Conservation (phyloP, 164 flowering plant genomes). For the Vitis cinerea region DNA sequence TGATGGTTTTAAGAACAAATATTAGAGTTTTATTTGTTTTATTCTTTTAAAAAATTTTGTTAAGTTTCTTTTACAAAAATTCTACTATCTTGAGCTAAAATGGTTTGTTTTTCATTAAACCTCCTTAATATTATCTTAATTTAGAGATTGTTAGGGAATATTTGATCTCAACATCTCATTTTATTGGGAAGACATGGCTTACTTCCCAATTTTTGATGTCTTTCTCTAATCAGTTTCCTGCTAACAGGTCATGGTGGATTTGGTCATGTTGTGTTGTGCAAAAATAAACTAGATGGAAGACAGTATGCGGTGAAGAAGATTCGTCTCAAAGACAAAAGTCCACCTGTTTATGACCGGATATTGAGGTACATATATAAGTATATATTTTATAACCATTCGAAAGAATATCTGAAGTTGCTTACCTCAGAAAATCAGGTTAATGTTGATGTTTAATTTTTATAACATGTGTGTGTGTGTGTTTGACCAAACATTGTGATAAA, state of each 20-base stretch:
- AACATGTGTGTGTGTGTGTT: too few species aligned
- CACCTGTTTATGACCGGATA: conserved; percentile 77
- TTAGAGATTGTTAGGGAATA: not conserved
- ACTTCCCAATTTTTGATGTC: not conserved
- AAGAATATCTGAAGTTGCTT: not conserved
- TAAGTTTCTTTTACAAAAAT: too few species aligned
- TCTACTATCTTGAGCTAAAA: too few species aligned
- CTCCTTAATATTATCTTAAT: too few species aligned
- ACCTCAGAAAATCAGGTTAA: not conserved
- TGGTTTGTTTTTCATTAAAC: too few species aligned
- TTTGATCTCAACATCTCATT: not conserved
- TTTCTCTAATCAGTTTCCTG: conserved; percentile 5
- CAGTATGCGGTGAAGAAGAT: conserved; percentile 97
- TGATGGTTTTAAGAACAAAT: too few species aligned
- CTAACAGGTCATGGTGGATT: conserved; percentile 93
- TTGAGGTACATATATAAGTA: conserved; percentile 54
- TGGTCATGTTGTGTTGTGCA: conserved; percentile 92
- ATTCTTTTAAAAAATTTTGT: too few species aligned
- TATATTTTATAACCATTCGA: not conserved
- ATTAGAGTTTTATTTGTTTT: too few species aligned
- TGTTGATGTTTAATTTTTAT: not conserved
- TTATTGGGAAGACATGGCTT: not conserved
- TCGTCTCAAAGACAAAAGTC: conserved; percentile 83
- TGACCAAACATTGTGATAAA: too few species aligned
- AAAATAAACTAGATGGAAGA: conserved; percentile 93